Conservation (phyloP, 495 filamentous ascomycete species). For the Choiromyces venosus region DNA sequence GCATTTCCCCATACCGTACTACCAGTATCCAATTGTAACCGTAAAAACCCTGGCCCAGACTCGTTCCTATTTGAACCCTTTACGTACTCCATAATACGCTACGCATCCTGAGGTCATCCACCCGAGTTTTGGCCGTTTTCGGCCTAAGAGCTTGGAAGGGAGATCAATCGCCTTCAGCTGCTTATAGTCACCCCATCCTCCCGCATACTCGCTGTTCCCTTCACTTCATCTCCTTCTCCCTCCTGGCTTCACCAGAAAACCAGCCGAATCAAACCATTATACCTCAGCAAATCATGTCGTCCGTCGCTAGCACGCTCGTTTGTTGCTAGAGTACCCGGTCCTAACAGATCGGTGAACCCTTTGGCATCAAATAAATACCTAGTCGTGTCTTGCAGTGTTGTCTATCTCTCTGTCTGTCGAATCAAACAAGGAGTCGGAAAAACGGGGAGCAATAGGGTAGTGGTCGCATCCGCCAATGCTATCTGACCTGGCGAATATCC, state of each 20-base stretch:
- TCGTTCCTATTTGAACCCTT: neutral
- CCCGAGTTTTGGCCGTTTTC: neutral
- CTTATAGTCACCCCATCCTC: neutral
- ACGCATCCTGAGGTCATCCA: neutral
- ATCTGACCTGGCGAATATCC: neutral
- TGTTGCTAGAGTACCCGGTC: slow-evolving; percentile 36
- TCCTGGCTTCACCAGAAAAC: neutral
- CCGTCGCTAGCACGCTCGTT: slow-evolving; percentile 19
- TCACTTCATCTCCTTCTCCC: neutral
- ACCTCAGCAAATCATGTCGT: slow-evolving; percentile 30
- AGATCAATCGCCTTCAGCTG: neutral
- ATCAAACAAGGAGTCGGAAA: neutral
- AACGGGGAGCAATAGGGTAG: slow-evolving; percentile 1
- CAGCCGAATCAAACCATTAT: neutral
- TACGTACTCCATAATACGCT: neutral
- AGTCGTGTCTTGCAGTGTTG: neutral
- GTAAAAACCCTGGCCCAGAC: neutral
- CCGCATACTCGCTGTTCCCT: neutral
- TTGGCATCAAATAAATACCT: slow-evolving; percentile 8
- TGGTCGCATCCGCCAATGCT: neutral
- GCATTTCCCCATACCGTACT: too few relatives aligned
- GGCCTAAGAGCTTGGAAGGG: neutral
- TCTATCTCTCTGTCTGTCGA: neutral
- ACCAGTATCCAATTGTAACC: too few relatives aligned
- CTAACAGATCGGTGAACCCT: slow-evolving; percentile 18